phyloP scores from a whole-genome alignment of 176 grass and related monocot genomes.

The Cymbopogon citratus region DNA sequence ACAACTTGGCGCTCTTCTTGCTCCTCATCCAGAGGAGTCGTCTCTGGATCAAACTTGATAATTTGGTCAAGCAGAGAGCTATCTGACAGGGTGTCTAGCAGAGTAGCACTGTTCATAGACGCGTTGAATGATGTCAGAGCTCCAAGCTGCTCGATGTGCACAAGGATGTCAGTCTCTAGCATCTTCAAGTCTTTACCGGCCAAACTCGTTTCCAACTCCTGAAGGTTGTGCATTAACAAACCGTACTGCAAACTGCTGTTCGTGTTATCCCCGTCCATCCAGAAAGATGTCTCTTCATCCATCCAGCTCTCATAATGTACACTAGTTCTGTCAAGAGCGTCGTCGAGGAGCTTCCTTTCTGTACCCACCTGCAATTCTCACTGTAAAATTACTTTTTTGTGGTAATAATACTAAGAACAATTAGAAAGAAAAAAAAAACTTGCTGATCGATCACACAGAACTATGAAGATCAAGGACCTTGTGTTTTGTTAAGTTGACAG shows the following conservation, averaged over 20 bases:
- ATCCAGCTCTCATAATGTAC: background rate
- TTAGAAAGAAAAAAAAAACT: background rate
- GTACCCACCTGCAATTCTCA: conserved; percentile 21
- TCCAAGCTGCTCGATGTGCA: conserved; percentile 56
- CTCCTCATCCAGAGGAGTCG: conserved; percentile 10
- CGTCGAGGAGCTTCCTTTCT: conserved; percentile 20
- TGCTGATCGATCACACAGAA: too few relatives aligned
- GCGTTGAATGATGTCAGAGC: conserved; percentile 48
- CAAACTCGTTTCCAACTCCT: conserved; percentile 55
- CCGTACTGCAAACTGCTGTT: conserved; percentile 32
- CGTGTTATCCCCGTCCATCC: conserved; percentile 23
- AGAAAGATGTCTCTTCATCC: conserved; percentile 21
- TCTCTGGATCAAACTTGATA: background rate
- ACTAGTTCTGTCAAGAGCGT: conserved; percentile 9
- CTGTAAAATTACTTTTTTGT: too few relatives aligned
- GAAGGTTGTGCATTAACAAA: conserved; percentile 70
- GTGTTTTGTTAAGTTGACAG: background rate
- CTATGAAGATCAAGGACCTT: too few relatives aligned
- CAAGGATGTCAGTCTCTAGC: conserved; percentile 60
- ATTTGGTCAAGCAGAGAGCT: conserved; percentile 12
- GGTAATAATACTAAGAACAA: too few relatives aligned
- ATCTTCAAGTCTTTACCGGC: conserved; percentile 35
- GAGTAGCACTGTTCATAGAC: conserved; percentile 21
- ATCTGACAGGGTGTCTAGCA: background rate
- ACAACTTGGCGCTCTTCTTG: background rate